These are phyloP conservation scores for Ophiostoma sp. DNA, from an alignment of 2,329 filamentous ascomycete genomes.

Conservation along the genomic window DNA sequence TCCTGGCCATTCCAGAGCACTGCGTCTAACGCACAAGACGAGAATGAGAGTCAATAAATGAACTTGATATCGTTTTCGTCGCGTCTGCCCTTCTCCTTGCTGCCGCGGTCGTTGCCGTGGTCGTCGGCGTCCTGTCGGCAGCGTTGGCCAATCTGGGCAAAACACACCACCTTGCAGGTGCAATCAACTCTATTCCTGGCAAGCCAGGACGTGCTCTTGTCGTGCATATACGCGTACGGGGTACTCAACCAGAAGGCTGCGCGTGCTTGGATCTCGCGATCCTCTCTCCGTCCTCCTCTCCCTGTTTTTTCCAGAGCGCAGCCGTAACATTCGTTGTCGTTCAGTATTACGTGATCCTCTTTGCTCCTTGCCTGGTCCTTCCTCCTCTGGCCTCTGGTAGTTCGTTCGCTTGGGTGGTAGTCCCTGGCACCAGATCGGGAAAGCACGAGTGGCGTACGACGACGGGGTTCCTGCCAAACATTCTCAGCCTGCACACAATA, in stretches of 20 bases:
- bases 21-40: background rate
- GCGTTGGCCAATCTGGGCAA: constrained; percentile 12
- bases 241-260: background rate
- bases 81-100: background rate
- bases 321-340: background rate
- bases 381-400: background rate
- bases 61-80: background rate
- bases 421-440: constrained; percentile 8
- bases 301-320: background rate
- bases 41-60: background rate
- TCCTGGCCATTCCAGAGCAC: background rate
- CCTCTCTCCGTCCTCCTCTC: no score
- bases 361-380: constrained; percentile 6
- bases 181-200: constrained; percentile 9
- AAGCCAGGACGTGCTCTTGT: background rate
- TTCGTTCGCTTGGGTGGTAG: background rate
- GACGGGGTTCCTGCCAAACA: background rate
- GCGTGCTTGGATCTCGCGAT: no score
- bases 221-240: background rate
- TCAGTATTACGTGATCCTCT: background rate
- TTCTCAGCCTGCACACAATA: background rate
- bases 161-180: constrained; percentile 15
- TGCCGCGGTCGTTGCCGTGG: background rate
- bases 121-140: background rate
- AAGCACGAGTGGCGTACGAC: background rate